phyloP scores from a whole-genome alignment of 169 alveolate genomes.

The Cyclospora cayetanensis region DNA sequence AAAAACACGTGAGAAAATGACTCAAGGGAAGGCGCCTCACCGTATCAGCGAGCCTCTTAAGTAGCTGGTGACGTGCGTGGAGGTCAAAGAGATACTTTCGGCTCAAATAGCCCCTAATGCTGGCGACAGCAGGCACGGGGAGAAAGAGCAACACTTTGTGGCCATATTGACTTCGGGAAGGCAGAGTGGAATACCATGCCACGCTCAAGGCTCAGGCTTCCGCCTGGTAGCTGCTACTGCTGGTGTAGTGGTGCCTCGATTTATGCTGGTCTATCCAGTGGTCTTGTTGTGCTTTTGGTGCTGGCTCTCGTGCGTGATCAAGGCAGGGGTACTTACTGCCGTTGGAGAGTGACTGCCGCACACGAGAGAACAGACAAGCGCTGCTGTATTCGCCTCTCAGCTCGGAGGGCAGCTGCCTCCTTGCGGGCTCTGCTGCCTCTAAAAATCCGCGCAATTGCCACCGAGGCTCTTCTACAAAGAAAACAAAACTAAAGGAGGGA shows the following conservation, averaged over 20 bases:
- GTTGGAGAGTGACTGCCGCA: background rate
- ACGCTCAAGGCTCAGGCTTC: too few species aligned
- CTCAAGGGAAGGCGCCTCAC: too few species aligned
- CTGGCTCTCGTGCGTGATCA: background rate
- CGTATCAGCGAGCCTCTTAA: background rate
- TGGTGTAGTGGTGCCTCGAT: too few species aligned
- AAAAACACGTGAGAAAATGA: too few species aligned
- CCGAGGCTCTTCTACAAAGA: background rate
- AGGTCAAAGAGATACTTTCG: background rate
- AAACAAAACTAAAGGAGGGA: too few species aligned
- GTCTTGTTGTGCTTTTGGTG: background rate
- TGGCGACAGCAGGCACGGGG: background rate
- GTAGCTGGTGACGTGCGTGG: background rate
- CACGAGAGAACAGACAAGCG: background rate
- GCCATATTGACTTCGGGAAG: too few species aligned
- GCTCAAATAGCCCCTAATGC: background rate
- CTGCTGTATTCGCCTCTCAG: background rate
- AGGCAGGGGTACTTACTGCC: too few species aligned
- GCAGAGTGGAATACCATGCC: too few species aligned
- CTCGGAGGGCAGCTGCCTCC: background rate
- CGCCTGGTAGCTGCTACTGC: too few species aligned
- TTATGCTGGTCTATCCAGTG: too few species aligned
- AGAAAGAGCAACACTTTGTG: too few species aligned
- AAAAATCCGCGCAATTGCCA: background rate
- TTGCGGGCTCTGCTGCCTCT: background rate